Percentiles rank a stretch among this genome's conserved stretches.
Conservation (phyloP, 2,329 filamentous ascomycete genomes). For the Colletotrichum coccodes region DNA sequence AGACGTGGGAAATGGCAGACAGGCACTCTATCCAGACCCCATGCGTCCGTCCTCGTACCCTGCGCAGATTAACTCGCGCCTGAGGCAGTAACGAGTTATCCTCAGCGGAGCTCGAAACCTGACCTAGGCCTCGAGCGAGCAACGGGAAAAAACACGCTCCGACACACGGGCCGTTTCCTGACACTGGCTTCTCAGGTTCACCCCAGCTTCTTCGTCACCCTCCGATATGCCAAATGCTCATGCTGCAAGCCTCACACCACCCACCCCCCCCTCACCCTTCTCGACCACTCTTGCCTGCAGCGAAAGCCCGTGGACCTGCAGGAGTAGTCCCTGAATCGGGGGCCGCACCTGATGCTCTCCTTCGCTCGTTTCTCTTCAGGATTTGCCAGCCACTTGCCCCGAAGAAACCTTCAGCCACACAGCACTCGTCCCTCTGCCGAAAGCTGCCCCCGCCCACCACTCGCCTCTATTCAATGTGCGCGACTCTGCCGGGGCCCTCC, state of each 20-base stretch:
- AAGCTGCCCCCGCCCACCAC: constrained; percentile 13
- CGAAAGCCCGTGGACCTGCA: constrained; percentile 24
- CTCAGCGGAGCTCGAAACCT: no score
- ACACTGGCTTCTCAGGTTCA: constrained; percentile 9
- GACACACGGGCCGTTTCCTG: constrained; percentile 7
- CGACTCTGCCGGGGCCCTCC: neutral
- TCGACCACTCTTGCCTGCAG: constrained; percentile 18
- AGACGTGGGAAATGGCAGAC: constrained; percentile 15
- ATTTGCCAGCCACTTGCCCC: constrained; percentile 14
- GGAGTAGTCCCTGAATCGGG: constrained; percentile 15
- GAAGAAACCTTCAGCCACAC: constrained; percentile 6
- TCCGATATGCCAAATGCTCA: constrained; percentile 8
- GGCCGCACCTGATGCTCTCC: constrained; percentile 4
- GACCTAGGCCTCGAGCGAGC: neutral
- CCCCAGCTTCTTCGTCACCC: constrained; percentile 7
- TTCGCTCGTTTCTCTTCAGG: neutral
- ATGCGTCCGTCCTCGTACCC: neutral
- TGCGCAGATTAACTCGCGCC: neutral
- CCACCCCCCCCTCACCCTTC: neutral
- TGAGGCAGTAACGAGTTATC: neutral
- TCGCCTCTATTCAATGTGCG: neutral
- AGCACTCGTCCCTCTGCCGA: constrained; percentile 9
- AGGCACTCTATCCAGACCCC: neutral
- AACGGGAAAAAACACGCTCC: constrained; percentile 10
- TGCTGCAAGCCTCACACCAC: constrained; percentile 16